Percentiles rank a stretch among this genome's conserved stretches.
phyloP scores from a whole-genome alignment of 352 stramenopile genomes.

The Phytophthora pini region DNA sequence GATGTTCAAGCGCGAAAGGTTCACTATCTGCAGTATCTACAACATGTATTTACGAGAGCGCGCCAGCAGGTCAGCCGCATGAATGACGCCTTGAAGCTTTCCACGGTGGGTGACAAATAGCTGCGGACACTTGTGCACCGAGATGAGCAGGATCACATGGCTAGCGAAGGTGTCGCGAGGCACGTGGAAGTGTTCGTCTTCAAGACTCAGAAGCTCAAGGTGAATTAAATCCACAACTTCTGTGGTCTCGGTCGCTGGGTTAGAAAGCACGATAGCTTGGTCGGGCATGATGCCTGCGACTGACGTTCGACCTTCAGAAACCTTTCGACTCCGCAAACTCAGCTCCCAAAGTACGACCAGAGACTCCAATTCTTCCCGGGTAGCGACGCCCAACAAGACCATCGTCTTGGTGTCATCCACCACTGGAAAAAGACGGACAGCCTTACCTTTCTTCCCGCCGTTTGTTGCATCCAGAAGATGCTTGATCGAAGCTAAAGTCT shows the following conservation, averaged over 20 bases:
- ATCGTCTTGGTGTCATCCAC: constrained; percentile 67
- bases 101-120: constrained; percentile 78
- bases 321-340: constrained; percentile 36
- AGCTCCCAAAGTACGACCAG: constrained; percentile 67
- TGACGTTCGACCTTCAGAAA: constrained; percentile 5
- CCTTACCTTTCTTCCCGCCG: constrained; percentile 32
- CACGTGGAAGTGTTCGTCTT: constrained; percentile 74
- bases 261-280: constrained; percentile 44
- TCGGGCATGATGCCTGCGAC: constrained; percentile 35
- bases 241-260: constrained; percentile 33
- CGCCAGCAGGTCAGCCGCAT: constrained; percentile 71
- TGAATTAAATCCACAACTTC: constrained; percentile 62
- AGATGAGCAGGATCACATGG: constrained; percentile 82
- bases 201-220: constrained; percentile 65
- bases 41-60: constrained; percentile 68
- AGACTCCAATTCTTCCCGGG: constrained; percentile 68
- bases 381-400: constrained; percentile 69
- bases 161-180: constrained; percentile 71
- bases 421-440: constrained; percentile 65
- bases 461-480: constrained; percentile 47
- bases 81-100: constrained; percentile 75
- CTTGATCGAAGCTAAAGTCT: constrained; percentile 61
- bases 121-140: constrained; percentile 78
- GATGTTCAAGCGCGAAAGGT: constrained; percentile 16
- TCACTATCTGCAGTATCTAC: constrained; percentile 22